Evolutionary conservation across 495 filamentous ascomycete genomes (phyloP), one percentile per base, ranked within the genome.

Genomic region (Penicillium cosmopolitanum): DNA sequence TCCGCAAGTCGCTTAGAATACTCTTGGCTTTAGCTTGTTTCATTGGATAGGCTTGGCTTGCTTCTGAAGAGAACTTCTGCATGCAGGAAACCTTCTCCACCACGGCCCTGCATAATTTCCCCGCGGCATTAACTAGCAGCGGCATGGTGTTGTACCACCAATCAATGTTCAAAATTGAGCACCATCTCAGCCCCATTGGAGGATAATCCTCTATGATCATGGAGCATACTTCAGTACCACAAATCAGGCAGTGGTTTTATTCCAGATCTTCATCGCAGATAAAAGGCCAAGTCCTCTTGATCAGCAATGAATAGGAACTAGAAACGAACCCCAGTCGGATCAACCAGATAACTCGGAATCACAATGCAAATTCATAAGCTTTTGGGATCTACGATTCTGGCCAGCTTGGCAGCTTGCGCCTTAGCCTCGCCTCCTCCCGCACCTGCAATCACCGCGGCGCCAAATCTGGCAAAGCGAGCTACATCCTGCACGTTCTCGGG

Each of bases 371-470:
- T 28, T 7, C 10, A 48, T 9, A 48, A 28, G 19, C 9, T 48
- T 48, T 15, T 48, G 0, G 23, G 19, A 12, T 48, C 46, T 12
- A 28, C 19, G 2, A 10, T 48, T 9, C 35, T 66, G 34, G 57
- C 51, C 33, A 46, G 57, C 36, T 51, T 65, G 48, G 55, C 64
- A n/a, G 44, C 52, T 42, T 61, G 33, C 33, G 40, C 52, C 5
- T 43, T 62, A 21, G 66, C 66, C 23, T 62, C 62, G 15, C 62
- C 65, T 1, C 55, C 66, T n/a, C 58, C 66, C 40, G 57, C 62
- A 50, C 69, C 69, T 38, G 55, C 56, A 16, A 60, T 69, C 38
- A 71, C 69, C 9, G 36, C 51, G 42, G 66, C 69, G 6, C 67
- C 69, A 9, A 66, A 36, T 16, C 42, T 67, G n/a, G 64, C 55